Evolutionary conservation across 805 yeast genomes (phyloP), one percentile per base, ranked within the genome.

Genomic region (Wickerhamiella kazuoi): DNA sequence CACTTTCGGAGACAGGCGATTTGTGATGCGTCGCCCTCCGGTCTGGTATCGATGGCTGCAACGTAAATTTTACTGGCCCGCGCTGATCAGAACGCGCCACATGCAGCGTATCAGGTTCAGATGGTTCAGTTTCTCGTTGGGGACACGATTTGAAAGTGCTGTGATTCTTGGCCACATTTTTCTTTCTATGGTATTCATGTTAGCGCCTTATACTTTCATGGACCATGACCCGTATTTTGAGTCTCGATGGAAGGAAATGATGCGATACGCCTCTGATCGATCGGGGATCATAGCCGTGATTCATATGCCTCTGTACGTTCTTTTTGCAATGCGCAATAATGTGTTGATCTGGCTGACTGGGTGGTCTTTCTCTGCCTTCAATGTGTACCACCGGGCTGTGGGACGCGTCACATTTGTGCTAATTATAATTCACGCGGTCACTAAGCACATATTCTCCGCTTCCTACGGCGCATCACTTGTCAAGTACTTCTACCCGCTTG

Each of bases 291-390:
- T 72, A 34, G 53, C 64, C 3, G 61, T 65, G n/a, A 54, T 66
- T 57, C 55, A 61, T 42, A 34, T 66, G 29, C 81, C 82, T 3
- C 53, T 72, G 34, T 45, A 74, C 34, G 59, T 72, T 24, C 54
- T 74, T 37, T 73, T 75, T 50, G 74, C 79, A 2, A 72, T 79
- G 32, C 59, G 81, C 47, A 76, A 76, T 54, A 76, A 75, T 50
- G 53, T 76, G 36, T 53, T 76, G 41, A 73, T 68, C 43, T 70
- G 71, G 70, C 15, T 70, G 15, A 71, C 81, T 1, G 69, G 76
- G 20, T 71, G 78, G 76, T 60, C 61, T 14, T 67, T 58, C 43
- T 57, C 75, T 0, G 63, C 76, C 18, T 76, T 72, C 50, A 61
- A 73, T 35, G 58, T 69, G 23, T 69, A 67, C 48, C 82, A 76